Percentiles rank a stretch among this genome's conserved stretches.
Evolutionary conservation across 192 early-diverging fungal species (phyloP).

Genomic region (Podila minutissima): DNA sequence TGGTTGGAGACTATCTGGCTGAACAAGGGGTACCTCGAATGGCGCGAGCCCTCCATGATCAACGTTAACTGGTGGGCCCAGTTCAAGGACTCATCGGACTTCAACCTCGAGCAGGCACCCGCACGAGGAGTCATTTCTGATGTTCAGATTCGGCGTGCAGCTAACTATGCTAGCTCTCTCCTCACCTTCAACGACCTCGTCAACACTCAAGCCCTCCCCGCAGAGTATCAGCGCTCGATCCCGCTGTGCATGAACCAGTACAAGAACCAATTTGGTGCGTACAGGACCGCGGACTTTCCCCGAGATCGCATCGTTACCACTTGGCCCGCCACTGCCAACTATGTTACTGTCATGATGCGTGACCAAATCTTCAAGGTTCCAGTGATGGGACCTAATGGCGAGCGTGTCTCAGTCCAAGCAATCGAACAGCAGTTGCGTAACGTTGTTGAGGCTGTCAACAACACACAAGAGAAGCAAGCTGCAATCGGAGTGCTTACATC

Average conservation of each 20-base stretch:
- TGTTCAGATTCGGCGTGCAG: slow-evolving; percentile 83
- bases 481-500: slow-evolving; percentile 86
- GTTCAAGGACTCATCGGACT: slow-evolving; percentile 67
- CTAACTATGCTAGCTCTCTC: slow-evolving; percentile 73
- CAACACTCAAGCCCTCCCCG: slow-evolving; percentile 68
- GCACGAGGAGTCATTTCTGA: slow-evolving; percentile 67
- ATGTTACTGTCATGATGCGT: slow-evolving; percentile 87
- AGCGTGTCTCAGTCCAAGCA: slow-evolving; percentile 63
- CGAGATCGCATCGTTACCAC: slow-evolving; percentile 77
- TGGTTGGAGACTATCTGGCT: slow-evolving; percentile 94
- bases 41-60: slow-evolving; percentile 84
- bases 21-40: slow-evolving; percentile 84
- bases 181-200: slow-evolving; percentile 81
- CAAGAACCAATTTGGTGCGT: slow-evolving; percentile 85
- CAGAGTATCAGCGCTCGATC: slow-evolving; percentile 73
- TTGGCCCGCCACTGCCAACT: slow-evolving; percentile 78
- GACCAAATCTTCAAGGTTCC: slow-evolving; percentile 88
- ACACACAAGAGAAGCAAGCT: slow-evolving; percentile 58
- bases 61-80: slow-evolving; percentile 93
- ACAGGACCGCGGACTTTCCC: slow-evolving; percentile 73
- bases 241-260: slow-evolving; percentile 98
- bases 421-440: slow-evolving; percentile 54
- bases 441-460: slow-evolving; percentile 60
- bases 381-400: slow-evolving; percentile 74
- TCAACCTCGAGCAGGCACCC: slow-evolving; percentile 50